phyloP scores from a whole-genome alignment of 441 rosid genomes.

The Corymbia citriodora region DNA sequence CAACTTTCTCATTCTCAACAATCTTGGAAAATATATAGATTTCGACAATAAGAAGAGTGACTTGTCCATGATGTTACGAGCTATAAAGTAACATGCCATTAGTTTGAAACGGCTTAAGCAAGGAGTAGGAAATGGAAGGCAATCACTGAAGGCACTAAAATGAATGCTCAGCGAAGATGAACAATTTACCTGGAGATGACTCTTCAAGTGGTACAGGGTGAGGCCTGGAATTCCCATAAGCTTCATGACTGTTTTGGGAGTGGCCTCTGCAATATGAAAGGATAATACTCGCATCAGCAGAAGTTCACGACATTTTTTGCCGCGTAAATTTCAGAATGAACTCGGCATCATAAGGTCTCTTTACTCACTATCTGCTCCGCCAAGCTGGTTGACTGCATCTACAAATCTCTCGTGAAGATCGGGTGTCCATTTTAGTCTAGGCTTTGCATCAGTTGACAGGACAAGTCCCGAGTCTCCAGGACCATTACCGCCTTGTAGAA shows the following conservation, averaged over 20 bases:
- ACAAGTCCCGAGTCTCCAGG: constrained; percentile 92
- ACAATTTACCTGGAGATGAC: constrained; percentile 91
- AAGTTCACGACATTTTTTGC: background rate
- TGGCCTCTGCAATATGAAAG: constrained; percentile 64
- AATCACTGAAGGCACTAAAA: background rate
- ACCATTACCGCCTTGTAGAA: constrained; percentile 79
- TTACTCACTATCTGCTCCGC: constrained; percentile 95
- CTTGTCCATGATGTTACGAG: background rate
- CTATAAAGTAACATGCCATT: background rate
- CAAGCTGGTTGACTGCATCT: constrained; percentile 94
- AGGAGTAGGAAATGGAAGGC: background rate
- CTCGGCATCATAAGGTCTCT: background rate
- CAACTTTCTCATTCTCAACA: background rate
- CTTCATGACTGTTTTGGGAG: constrained; percentile 98
- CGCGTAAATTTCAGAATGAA: background rate
- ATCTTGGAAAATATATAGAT: background rate
- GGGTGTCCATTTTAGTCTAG: constrained; percentile 91
- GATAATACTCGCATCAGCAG: background rate
- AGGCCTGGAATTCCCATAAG: constrained; percentile 98
- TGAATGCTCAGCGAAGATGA: background rate
- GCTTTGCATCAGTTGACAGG: constrained; percentile 97
- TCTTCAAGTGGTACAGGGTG: constrained; percentile 95
- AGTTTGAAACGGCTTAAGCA: background rate
- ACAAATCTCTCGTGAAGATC: constrained; percentile 92
- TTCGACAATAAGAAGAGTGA: background rate